Evolutionary conservation across 2,329 filamentous ascomycete genomes (phyloP).

Genomic region (Curvularia sp.): DNA sequence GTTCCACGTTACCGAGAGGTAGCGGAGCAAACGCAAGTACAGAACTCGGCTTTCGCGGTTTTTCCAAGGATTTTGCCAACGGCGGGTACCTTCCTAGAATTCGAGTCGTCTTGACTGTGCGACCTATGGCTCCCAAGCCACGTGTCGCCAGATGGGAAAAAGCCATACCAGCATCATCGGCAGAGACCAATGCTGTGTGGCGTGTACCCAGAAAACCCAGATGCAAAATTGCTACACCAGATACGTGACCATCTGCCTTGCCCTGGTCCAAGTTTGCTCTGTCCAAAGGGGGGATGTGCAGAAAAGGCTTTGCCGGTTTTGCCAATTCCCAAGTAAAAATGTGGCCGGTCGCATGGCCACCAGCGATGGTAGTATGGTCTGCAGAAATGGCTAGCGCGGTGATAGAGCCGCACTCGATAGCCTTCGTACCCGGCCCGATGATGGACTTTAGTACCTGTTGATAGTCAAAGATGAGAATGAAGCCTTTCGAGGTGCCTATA

Average conservation of each 20-base stretch:
- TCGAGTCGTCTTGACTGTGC: conserved; percentile 86
- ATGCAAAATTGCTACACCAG: conserved; percentile 80
- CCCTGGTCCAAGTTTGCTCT: conserved; percentile 68
- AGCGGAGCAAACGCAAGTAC: conserved; percentile 90
- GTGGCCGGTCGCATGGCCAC: conserved; percentile 85
- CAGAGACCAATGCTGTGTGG: conserved; percentile 92
- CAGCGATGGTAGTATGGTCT: conserved; percentile 90
- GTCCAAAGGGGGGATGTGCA: conserved; percentile 82
- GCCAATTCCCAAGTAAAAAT: conserved; percentile 98
- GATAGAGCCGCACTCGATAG: conserved; percentile 87
- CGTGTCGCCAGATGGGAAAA: conserved; percentile 96
- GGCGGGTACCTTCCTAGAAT: conserved; percentile 91
- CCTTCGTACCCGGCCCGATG: conserved; percentile 91
- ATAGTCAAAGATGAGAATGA: conserved; percentile 96
- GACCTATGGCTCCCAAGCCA: conserved; percentile 83
- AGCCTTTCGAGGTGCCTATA: conserved; percentile 90
- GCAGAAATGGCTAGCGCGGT: conserved; percentile 90
- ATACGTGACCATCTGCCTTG: conserved; percentile 81
- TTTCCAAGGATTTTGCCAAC: conserved; percentile 66
- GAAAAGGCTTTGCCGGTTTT: conserved; percentile 82
- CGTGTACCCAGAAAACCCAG: conserved; percentile 94
- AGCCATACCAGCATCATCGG: conserved; percentile 94
- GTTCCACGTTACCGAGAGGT: conserved; percentile 92
- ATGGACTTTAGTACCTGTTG: conserved; percentile 94
- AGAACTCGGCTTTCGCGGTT: conserved; percentile 86